phyloP scores from a whole-genome alignment of 1,284 basidiomycete genomes.

The Gomphus sp. region DNA sequence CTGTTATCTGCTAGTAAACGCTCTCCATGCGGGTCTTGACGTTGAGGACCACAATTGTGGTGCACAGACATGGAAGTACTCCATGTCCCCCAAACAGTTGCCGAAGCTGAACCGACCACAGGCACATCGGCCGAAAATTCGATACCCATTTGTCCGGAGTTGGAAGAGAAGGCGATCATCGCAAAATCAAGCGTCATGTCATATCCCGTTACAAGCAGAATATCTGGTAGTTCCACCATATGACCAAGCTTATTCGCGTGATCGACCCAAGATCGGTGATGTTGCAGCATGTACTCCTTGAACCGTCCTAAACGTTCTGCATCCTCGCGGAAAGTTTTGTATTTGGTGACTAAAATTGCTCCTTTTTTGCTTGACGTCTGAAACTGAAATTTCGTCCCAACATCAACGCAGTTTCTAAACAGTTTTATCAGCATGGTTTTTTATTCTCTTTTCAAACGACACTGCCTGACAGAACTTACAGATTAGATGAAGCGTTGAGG shows the following conservation, averaged over 20 bases:
- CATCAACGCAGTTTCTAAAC: background rate
- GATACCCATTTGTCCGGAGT: background rate
- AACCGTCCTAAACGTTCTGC: background rate
- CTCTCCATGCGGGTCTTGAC: background rate
- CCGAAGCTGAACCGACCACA: background rate
- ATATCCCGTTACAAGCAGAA: background rate
- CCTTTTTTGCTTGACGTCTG: background rate
- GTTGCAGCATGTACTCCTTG: background rate
- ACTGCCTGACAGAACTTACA: background rate
- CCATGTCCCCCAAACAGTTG: background rate
- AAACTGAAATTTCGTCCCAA: background rate
- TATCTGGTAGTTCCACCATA: background rate
- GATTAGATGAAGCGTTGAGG: background rate
- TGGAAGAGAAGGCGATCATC: background rate
- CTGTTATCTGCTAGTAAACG: too few relatives aligned
- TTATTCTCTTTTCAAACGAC: background rate
- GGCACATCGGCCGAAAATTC: background rate
- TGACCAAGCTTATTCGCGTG: background rate
- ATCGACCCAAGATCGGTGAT: background rate
- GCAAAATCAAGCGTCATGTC: background rate
- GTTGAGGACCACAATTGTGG: constrained; percentile 1
- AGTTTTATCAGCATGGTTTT: background rate
- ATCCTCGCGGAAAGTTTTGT: background rate
- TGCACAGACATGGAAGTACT: background rate
- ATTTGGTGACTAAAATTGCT: background rate